Percentiles rank a stretch among this genome's conserved stretches.
Evolutionary conservation across 768 basidiomycete genomes (phyloP).

Genomic region (Leccinum sublutescens): DNA sequence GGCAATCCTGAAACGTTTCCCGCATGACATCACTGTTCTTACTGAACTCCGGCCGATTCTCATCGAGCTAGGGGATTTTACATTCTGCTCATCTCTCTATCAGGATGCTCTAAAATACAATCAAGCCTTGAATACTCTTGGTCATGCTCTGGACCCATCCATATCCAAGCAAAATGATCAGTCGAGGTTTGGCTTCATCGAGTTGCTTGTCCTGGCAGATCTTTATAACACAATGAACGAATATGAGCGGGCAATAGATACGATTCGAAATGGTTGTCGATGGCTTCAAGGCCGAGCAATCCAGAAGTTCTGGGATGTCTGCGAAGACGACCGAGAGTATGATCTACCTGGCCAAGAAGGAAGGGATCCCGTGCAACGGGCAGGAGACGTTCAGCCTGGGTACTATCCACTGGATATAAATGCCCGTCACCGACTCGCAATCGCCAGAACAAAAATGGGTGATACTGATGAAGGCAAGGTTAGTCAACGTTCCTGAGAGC

Average conservation of each 20-base stretch:
- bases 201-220: constrained; percentile 84
- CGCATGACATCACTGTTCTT: constrained; percentile 78
- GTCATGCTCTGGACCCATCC: constrained; percentile 38
- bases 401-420: constrained; percentile 44
- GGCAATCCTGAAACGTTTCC: constrained; percentile 27
- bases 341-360: constrained; percentile 58
- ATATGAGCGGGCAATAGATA: constrained; percentile 62
- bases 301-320: constrained; percentile 76
- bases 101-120: constrained; percentile 74
- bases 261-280: constrained; percentile 72
- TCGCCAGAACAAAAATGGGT: constrained; percentile 79
- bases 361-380: constrained; percentile 31
- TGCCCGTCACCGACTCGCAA: constrained; percentile 78
- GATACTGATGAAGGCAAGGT: constrained; percentile 83
- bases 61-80: constrained; percentile 62
- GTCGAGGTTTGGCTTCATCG: constrained; percentile 38
- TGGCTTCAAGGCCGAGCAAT: constrained; percentile 87
- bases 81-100: constrained; percentile 63
- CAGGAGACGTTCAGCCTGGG: constrained; percentile 53
- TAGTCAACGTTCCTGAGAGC: not conserved
- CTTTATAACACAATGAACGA: constrained; percentile 71
- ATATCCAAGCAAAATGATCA: constrained; percentile 10
- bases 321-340: constrained; percentile 88
- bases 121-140: constrained; percentile 39
- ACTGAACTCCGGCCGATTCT: constrained; percentile 63